Percentiles rank a stretch among this genome's conserved stretches.
Evolutionary conservation across 371 early-diverging fungal genomes (phyloP).

Genomic region (Saksenaea oblongispora): DNA sequence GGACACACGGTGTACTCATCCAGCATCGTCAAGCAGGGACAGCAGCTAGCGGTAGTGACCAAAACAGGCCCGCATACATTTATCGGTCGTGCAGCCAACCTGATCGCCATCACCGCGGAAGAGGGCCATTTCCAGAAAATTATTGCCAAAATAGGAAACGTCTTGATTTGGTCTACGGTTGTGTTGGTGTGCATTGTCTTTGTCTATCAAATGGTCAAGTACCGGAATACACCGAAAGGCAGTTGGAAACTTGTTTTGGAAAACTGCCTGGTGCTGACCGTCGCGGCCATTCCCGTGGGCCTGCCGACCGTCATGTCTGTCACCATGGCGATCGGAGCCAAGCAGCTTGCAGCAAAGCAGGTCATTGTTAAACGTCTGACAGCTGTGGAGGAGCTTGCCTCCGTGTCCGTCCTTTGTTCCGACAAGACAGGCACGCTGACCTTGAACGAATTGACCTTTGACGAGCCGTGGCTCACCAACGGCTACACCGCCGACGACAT

Average conservation of each 20-base stretch:
- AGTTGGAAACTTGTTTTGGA: conserved; percentile 48
- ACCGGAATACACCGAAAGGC: conserved; percentile 33
- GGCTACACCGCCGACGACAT: conserved; percentile 78
- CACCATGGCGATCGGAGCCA: conserved; percentile 91
- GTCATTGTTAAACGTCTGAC: conserved; percentile 92
- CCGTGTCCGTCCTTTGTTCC: conserved; percentile 85
- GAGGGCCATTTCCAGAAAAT: conserved; percentile 85
- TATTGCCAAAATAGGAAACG: conserved; percentile 78
- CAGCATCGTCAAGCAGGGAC: conserved; percentile 81
- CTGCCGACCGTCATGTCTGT: conserved; percentile 94
- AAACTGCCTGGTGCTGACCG: conserved; percentile 81
- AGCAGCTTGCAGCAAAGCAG: conserved; percentile 81
- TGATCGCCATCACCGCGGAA: conserved; percentile 81
- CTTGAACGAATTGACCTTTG: conserved; percentile 81
- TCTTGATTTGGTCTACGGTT: conserved; percentile 70
- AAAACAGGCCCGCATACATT: conserved; percentile 83
- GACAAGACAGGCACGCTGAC: conserved; percentile 96
- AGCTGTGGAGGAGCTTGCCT: conserved; percentile 90
- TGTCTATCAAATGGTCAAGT: conserved; percentile 59
- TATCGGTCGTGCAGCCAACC: conserved; percentile 85
- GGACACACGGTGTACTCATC: conserved; percentile 79
- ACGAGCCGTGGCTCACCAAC: conserved; percentile 75
- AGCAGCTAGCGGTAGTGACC: conserved; percentile 78
- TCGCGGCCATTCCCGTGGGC: conserved; percentile 93
- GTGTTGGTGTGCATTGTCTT: conserved; percentile 78